Conservation (phyloP, 2,329 filamentous ascomycete species). For the Ascomycota sp. region DNA sequence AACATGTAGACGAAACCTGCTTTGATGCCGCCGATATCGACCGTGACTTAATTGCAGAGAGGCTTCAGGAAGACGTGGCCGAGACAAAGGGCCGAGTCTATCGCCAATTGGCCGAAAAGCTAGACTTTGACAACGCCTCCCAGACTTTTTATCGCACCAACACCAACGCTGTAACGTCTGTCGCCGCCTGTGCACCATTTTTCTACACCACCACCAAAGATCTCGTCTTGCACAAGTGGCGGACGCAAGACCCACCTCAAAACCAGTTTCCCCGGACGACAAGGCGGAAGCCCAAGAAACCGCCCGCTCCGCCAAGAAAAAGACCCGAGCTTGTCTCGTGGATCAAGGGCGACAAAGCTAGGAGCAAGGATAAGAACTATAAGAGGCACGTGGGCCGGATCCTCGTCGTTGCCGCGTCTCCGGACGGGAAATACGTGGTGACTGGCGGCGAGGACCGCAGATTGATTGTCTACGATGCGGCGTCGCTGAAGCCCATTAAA, state of each 20-base stretch:
- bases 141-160: slow-evolving; percentile 62
- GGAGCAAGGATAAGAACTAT: slow-evolving; percentile 41
- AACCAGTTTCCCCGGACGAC: slow-evolving; percentile 40
- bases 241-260: slow-evolving; percentile 45
- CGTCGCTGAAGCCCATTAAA: slow-evolving; percentile 55
- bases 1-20: slow-evolving; percentile 59
- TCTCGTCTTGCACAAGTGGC: slow-evolving; percentile 72
- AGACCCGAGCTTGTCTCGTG: slow-evolving; percentile 42
- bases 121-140: slow-evolving; percentile 47
- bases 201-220: slow-evolving; percentile 84
- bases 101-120: slow-evolving; percentile 51
- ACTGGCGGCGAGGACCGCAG: slow-evolving; percentile 74
- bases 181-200: slow-evolving; percentile 61
- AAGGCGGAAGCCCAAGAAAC: slow-evolving; percentile 36
- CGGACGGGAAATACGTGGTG: slow-evolving; percentile 76
- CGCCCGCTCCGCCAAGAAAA: slow-evolving; percentile 34
- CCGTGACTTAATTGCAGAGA: slow-evolving; percentile 73
- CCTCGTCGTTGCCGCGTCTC: slow-evolving; percentile 64
- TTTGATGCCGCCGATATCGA: slow-evolving; percentile 94
- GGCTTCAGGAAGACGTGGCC: slow-evolving; percentile 77
- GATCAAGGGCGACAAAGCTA: slow-evolving; percentile 39
- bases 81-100: slow-evolving; percentile 84
- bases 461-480: slow-evolving; percentile 74
- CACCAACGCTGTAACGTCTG: slow-evolving; percentile 55
- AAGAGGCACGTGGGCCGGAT: slow-evolving; percentile 67